phyloP scores from a whole-genome alignment of 2,329 filamentous ascomycete genomes.

The Stemphylium vesicarium region DNA sequence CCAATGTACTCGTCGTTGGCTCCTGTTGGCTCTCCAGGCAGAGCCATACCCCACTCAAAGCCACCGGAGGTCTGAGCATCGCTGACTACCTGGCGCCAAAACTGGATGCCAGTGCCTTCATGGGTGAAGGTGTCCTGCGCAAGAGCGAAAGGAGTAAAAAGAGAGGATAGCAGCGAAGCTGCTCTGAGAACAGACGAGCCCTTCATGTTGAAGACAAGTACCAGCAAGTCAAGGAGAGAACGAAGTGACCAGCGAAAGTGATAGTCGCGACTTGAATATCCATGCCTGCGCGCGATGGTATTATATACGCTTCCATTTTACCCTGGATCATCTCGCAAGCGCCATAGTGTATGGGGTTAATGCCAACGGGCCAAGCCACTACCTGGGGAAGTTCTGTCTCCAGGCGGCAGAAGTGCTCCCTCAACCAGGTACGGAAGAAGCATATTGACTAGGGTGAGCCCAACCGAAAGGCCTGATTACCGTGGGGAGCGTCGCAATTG shows the following conservation, averaged over 20 bases:
- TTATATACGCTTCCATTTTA: slow-evolving; percentile 42
- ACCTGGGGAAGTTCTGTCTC: slow-evolving; percentile 25
- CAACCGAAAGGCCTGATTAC: slow-evolving; percentile 35
- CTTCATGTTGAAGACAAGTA: slow-evolving; percentile 42
- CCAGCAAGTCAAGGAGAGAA: slow-evolving; percentile 25
- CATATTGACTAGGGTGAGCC: slow-evolving; percentile 21
- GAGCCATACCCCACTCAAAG: slow-evolving; percentile 44
- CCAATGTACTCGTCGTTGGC: slow-evolving; percentile 48
- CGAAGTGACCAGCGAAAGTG: slow-evolving; percentile 30
- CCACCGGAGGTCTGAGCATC: slow-evolving; percentile 40
- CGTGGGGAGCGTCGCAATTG: slow-evolving; percentile 33
- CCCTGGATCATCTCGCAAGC: slow-evolving; percentile 25
- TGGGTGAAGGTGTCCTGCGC: slow-evolving; percentile 44
- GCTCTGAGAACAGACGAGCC: slow-evolving; percentile 41
- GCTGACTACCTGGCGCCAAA: slow-evolving; percentile 37
- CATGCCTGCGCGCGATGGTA: slow-evolving; percentile 25
- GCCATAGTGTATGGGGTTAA: slow-evolving; percentile 21
- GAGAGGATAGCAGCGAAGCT: slow-evolving; percentile 47
- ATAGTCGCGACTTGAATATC: slow-evolving; percentile 27
- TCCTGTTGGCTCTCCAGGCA: slow-evolving; percentile 32
- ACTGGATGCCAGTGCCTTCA: slow-evolving; percentile 39
- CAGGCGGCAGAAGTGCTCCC: slow-evolving; percentile 25
- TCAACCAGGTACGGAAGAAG: slow-evolving; percentile 39
- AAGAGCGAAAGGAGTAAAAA: slow-evolving; percentile 35
- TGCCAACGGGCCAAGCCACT: slow-evolving; percentile 28